Base-by-base conservation (phyloP, 495 filamentous ascomycete species). In the Aspergillus incahuasiensis region DNA sequence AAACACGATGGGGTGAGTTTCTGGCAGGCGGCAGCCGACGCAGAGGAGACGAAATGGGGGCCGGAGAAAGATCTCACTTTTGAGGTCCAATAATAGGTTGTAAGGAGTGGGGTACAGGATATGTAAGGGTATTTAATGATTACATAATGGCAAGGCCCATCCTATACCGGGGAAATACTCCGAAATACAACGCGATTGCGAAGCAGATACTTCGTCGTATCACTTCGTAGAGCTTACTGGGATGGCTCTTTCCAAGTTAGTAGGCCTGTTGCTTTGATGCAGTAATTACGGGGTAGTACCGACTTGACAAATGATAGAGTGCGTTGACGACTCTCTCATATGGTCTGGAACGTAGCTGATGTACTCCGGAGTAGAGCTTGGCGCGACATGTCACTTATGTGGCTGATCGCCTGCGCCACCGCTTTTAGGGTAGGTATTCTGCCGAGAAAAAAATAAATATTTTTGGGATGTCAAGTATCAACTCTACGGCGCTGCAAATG, bases 391-490 rank as follows among this genome's bases (percentile, higher is more conserved):
- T 56, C 54, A 56, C 39, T 38, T 15, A 9, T 49, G 56, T 58
- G 56, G 56, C 56, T 58, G 22, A 16, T 21, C 45, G 35, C 30
- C 56, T 63, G 54, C 56, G 61, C 61, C 61, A 63, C 61, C 43
- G 38, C n/a, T 48, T 12, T 12, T n/a, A n/a, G n/a, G n/a, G 13
- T 48, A n/a, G 50, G 34, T 42, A 51, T 43, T 43, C 49, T 43
- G 55, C 58, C 43, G 48, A 43, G 5, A 53, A 47, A 61, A 59
- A 57, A 58, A 58, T n/a, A n/a, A n/a, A n/a, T n/a, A n/a, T n/a
- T n/a, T n/a, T n/a, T n/a, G n/a, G n/a, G n/a, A n/a, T n/a, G n/a
- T n/a, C n/a, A n/a, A n/a, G n/a, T n/a, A n/a, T n/a, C n/a, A n/a
- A n/a, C n/a, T n/a, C n/a, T n/a, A n/a, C n/a, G n/a, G n/a, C n/a